These are phyloP conservation scores for Rossbeevera mucosa DNA, from an alignment of 768 basidiomycete species.

Conservation along the genomic window DNA sequence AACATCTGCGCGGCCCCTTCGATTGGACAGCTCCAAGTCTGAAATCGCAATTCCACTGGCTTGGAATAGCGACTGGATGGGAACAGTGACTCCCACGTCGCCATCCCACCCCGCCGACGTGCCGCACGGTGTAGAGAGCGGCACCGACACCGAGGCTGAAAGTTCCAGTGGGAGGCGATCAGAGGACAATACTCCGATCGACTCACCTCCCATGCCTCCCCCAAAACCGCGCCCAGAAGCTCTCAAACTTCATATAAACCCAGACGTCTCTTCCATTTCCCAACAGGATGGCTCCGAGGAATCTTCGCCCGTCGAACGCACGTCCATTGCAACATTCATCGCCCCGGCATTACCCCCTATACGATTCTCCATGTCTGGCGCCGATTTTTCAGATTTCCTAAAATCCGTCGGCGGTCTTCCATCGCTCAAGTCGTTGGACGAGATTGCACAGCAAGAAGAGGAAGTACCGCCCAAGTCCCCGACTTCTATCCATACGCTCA, in stretches of 20 bases:
- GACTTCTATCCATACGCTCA: conserved; percentile 16
- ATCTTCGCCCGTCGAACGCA: conserved; percentile 60
- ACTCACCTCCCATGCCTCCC: conserved; percentile 40
- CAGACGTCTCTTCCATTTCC: conserved; percentile 14
- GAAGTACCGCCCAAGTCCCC: conserved; percentile 24
- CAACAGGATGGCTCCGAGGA: conserved; percentile 47
- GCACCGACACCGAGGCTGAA: conserved; percentile 67
- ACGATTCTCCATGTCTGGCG: conserved; percentile 80
- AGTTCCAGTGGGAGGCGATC: conserved; percentile 35
- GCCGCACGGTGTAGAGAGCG: conserved; percentile 68
- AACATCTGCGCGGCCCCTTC: conserved; percentile 7
- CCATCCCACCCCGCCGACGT: conserved; percentile 66
- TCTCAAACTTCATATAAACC: conserved; percentile 24
- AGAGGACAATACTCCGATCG: conserved; percentile 21
- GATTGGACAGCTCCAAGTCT: conserved; percentile 16
- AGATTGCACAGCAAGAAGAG: conserved; percentile 41
- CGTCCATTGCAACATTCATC: conserved; percentile 71
- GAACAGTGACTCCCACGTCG: conserved; percentile 40
- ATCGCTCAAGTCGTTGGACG: conserved; percentile 43
- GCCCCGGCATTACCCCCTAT: conserved; percentile 87
- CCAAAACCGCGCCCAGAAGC: conserved; percentile 38
- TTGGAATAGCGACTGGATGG: conserved; percentile 20
- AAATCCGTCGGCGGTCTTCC: conserved; percentile 51
- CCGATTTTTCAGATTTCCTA: conserved; percentile 76
- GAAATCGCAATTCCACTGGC: conserved; percentile 18